Base-by-base conservation (phyloP, 345 rosid genomes). In the Clausena lansium region DNA sequence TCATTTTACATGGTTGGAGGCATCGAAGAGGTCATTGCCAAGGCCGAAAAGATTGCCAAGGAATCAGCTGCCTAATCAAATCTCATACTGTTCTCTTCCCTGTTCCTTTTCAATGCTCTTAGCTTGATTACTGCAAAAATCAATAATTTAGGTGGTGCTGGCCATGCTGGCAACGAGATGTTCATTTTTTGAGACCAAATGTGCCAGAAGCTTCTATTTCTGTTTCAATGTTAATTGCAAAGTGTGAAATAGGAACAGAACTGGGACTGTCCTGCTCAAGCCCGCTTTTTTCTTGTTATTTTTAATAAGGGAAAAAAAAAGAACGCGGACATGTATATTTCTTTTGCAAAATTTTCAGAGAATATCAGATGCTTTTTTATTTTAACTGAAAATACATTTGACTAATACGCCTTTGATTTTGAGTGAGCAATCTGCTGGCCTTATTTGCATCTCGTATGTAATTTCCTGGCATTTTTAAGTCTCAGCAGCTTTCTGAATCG, bases 1-100 rank as follows among this genome's bases (percentile, higher is more conserved):
- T 89, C 97, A 7, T 92, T 92, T 78, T 92, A 92, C 82, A 91
- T 92, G 97, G 92, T 92, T 71, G 97, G 95, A 62, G 97, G 97
- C 67, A 91, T 93, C 20, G 95, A 93, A 2, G 97, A 93, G 67
- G 97, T 93, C 27, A 83, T 93, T 72, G 94, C 97, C 30, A 93
- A 93, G 87, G 97, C 93, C 2, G 95, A 89, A 41, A 89, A 91
- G 91, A 94, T 94, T 73, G 84, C 97, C 67, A 90, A 80, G 89
- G 97, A 94, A 69, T 72, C 85, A 17, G 84, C 90, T 38, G 85
- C 91, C 38, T 87, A 87, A 81, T 9, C 73, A 28, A 57, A 63
- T 71, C 52, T 13, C 28, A 57, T 59, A 5, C 68, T 57, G 11
- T 11, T 67, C 13, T 52, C 66, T 59, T 74, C 15, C 58, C 76